Conservation (phyloP, 345 rosid genomes). For the Hibiscus mutabilis region DNA sequence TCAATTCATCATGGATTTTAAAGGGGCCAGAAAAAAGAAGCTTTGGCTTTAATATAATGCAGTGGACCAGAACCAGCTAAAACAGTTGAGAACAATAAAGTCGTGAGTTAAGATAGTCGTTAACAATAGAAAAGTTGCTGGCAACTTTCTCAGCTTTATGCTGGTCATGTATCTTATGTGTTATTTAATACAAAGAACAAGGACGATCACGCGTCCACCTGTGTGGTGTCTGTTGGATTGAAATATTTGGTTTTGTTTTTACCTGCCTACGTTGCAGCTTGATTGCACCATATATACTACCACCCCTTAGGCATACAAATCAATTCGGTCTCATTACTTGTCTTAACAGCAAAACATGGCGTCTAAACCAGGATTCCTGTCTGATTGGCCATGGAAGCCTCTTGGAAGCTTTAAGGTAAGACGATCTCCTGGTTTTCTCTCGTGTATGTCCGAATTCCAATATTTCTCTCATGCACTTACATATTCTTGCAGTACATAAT, state of each 20-base stretch:
- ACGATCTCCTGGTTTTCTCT: not conserved
- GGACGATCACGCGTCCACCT: no score
- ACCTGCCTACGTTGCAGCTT: not conserved
- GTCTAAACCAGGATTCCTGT: slow-evolving; percentile 49
- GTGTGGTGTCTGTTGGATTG: no score
- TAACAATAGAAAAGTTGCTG: no score
- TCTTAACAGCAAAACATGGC: slow-evolving; percentile 27
- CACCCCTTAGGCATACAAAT: not conserved
- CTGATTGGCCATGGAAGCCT: slow-evolving; percentile 54
- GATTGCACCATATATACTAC: not conserved
- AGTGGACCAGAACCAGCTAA: no score
- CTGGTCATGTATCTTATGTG: no score
- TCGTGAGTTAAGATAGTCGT: no score
- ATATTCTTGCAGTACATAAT: slow-evolving; percentile 33
- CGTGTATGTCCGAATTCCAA: not conserved
- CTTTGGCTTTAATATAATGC: no score
- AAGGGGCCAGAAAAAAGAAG: not conserved
- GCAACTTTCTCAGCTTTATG: no score
- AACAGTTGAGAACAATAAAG: no score
- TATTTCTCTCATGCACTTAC: not conserved
- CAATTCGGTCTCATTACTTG: not conserved
- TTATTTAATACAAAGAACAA: no score
- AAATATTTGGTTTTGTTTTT: no score
- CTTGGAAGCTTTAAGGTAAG: slow-evolving; percentile 51
- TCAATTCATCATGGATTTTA: not conserved